These are phyloP conservation scores for Tuber brumale DNA, from an alignment of 495 filamentous ascomycete genomes.

Conservation along the genomic window DNA sequence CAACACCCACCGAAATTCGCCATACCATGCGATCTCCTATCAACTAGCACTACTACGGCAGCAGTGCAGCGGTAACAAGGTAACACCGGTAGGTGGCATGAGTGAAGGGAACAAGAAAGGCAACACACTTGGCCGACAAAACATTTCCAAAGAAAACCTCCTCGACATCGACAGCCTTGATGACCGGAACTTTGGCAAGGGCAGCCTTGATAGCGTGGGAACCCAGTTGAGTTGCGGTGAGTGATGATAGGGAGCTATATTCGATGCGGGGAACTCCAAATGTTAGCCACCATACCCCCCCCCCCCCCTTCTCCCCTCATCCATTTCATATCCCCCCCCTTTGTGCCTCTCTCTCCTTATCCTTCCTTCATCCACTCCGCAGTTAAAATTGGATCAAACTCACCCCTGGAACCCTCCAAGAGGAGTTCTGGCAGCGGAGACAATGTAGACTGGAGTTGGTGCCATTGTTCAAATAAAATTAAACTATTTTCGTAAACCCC, in stretches of 20 bases:
- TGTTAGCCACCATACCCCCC: conserved; percentile 25
- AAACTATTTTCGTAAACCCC: not conserved
- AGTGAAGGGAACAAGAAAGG: conserved; percentile 12
- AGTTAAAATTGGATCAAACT: conserved; percentile 37
- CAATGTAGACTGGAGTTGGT: conserved; percentile 68
- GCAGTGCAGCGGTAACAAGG: not conserved
- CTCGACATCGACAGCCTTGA: conserved; percentile 79
- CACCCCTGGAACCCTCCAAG: conserved; percentile 90
- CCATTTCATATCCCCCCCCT: not conserved
- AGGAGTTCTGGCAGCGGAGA: conserved; percentile 82
- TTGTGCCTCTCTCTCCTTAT: not conserved
- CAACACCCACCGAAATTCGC: conserved; percentile 5
- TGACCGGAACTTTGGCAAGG: conserved; percentile 71
- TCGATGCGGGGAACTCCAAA: conserved; percentile 10
- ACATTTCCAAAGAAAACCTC: conserved; percentile 99
- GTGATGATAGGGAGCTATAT: conserved; percentile 70
- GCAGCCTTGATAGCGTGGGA: conserved; percentile 88
- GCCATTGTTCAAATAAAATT: not conserved
- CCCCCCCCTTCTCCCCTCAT: conserved; percentile 8
- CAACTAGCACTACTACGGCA: not conserved
- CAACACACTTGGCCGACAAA: conserved; percentile 77
- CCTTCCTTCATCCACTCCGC: not conserved
- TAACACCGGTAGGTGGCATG: not conserved
- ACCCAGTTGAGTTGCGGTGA: conserved; percentile 79
- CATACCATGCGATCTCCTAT: not conserved